A percentile compares a stretch with the other conserved stretches of the same genome.
These are phyloP conservation scores for Cladorrhinum samala DNA, from an alignment of 495 filamentous ascomycete species.

Conservation along the genomic window DNA sequence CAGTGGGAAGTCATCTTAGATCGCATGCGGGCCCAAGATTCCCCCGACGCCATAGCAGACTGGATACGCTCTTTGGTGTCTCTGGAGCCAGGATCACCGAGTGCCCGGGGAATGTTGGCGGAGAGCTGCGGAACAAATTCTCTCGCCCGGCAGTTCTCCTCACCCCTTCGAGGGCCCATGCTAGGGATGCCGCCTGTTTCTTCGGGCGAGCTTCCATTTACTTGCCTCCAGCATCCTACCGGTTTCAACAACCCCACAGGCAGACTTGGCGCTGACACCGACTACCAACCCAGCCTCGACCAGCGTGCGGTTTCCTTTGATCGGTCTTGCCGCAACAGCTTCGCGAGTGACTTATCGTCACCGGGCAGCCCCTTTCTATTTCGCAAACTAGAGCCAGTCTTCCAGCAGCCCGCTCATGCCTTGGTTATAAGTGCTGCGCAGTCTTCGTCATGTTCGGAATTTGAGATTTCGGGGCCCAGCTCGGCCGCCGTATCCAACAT, in stretches of 20 bases:
- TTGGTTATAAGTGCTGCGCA: neutral
- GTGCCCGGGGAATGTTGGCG: neutral
- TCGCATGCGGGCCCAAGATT: conserved; percentile 21
- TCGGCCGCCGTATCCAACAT: neutral
- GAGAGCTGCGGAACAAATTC: neutral
- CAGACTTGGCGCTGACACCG: neutral
- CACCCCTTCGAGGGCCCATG: neutral
- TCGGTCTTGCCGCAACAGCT: neutral
- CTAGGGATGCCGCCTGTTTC: neutral
- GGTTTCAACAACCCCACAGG: neutral
- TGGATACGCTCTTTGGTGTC: conserved; percentile 21
- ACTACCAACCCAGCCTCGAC: neutral
- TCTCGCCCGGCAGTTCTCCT: neutral
- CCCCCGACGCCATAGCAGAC: conserved; percentile 23
- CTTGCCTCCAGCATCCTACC: neutral
- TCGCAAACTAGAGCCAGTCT: neutral
- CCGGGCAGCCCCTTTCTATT: neutral
- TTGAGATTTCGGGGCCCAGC: neutral
- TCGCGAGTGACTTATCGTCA: neutral
- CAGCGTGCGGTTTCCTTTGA: neutral
- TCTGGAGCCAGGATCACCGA: neutral
- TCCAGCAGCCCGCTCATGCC: neutral
- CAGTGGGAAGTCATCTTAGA: conserved; percentile 19
- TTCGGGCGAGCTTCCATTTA: neutral
- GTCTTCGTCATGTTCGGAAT: neutral